Base-by-base conservation (phyloP, 371 early-diverging fungal species). In the Choanephora cucurbitarum region DNA sequence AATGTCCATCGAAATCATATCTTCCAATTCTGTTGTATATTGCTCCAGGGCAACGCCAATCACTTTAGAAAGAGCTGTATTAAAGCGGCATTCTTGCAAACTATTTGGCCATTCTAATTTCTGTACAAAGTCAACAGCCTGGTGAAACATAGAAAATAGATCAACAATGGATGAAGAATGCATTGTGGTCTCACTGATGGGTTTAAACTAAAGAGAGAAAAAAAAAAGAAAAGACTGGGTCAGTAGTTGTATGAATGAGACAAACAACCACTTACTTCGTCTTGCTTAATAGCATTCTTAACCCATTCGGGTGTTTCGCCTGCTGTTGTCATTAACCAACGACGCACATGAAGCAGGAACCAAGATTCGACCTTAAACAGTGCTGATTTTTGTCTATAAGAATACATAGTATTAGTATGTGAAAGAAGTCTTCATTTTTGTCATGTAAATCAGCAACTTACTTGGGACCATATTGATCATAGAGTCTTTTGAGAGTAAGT, bases 101-200 rank as follows among this genome's bases (percentile, higher is more conserved):
- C 82, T 73, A 44, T 91, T 82, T 0, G 93, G 92, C 93, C 93
- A 92, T 51, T 85, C 77, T 33, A 92, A 53, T n/a, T 76, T 79
- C 48, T 84, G 81, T 14, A 88, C 70, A 66, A 85, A 86, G 8
- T 86, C 84, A 15, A 88, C 73, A 7, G 89, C 86, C 66, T 91
- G 89, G 45, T 88, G 83, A 58, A 91, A 90, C 69, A 88, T 86
- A 31, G 85, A 79, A 50, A 90, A 82, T 7, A 92, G 62, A 63
- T 92, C 93, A 10, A 89, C 83, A 37, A 90, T 88, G 0, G 93
- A 92, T 7, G 91, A 89, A 2, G 93, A 91, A 61, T 91, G 89
- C 21, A 78, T 72, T 13, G 87, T 84, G 10, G 77, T 79, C 0
- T 83, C 84, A 60, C 78, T 82, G 49, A 84, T 69, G 48, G 77